These are phyloP conservation scores for Marasmius fiardii DNA, from an alignment of 1,284 basidiomycete species.

Conservation along the genomic window DNA sequence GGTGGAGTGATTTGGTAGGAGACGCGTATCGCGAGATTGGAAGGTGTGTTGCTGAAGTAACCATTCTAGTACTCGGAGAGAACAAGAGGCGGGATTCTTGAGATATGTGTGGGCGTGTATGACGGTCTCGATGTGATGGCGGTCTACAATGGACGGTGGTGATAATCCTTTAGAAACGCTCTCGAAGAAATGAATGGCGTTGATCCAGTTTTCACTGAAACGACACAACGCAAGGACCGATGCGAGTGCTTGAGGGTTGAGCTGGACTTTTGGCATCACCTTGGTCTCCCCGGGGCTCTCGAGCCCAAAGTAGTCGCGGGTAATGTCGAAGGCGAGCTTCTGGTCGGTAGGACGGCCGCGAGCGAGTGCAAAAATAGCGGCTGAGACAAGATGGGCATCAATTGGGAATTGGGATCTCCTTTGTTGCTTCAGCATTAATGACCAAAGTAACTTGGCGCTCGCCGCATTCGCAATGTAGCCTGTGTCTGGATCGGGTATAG, in stretches of 20 bases:
- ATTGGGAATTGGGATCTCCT: slow-evolving; percentile 43
- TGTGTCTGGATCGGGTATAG: slow-evolving; percentile 6
- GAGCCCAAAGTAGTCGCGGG: slow-evolving; percentile 62
- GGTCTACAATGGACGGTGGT: slow-evolving; percentile 40
- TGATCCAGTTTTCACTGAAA: slow-evolving; percentile 37
- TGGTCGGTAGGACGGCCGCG: slow-evolving; percentile 56
- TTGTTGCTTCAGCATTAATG: slow-evolving; percentile 49
- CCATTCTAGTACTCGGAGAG: slow-evolving; percentile 60
- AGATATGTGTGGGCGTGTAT: slow-evolving; percentile 49
- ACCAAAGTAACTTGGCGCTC: slow-evolving; percentile 70
- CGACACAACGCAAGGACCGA: slow-evolving; percentile 57
- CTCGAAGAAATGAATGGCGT: slow-evolving; percentile 53
- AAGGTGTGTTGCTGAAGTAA: slow-evolving; percentile 49
- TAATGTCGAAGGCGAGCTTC: slow-evolving; percentile 58
- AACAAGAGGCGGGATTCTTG: slow-evolving; percentile 36
- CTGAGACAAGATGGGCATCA: slow-evolving; percentile 48
- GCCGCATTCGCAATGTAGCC: slow-evolving; percentile 28
- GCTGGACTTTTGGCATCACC: slow-evolving; percentile 32
- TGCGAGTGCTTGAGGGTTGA: slow-evolving; percentile 45
- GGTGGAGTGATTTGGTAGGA: slow-evolving; percentile 46
- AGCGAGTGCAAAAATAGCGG: slow-evolving; percentile 49
- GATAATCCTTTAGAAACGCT: slow-evolving; percentile 46
- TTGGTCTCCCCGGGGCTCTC: slow-evolving; percentile 35
- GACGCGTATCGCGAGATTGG: slow-evolving; percentile 32
- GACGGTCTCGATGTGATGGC: slow-evolving; percentile 54